Percentiles rank a stretch among this genome's conserved stretches.
Evolutionary conservation across 2,329 filamentous ascomycete genomes (phyloP).

Genomic region (Pseudovirgaria hyperparasitica): DNA sequence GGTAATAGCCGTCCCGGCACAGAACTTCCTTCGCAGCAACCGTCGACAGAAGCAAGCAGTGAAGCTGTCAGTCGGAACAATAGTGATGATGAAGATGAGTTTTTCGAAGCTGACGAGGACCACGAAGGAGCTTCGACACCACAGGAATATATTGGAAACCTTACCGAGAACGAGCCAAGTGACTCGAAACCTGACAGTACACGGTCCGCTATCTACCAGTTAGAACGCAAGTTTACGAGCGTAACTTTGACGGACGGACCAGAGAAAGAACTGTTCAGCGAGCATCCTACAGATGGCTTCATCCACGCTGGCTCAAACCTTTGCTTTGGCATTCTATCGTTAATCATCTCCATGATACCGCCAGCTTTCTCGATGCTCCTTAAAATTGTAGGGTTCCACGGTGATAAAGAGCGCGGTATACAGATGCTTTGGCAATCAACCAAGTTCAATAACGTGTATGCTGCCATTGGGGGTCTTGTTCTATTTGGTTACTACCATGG

Average conservation of each 20-base stretch:
- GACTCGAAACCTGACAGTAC: conserved; percentile 11
- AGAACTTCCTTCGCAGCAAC: conserved; percentile 10
- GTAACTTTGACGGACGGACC: no score
- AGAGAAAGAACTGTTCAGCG: conserved; percentile 51
- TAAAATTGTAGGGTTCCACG: conserved; percentile 79
- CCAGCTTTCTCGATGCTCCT: conserved; percentile 80
- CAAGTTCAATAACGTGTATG: conserved; percentile 76
- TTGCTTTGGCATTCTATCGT: conserved; percentile 74
- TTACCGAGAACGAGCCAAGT: conserved; percentile 20
- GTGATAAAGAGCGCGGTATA: conserved; percentile 72
- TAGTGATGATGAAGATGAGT: conserved; percentile 35
- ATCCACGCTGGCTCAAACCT: conserved; percentile 81
- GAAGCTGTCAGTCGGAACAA: conserved; percentile 7
- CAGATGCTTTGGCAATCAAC: conserved; percentile 84
- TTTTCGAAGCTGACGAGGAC: conserved; percentile 44
- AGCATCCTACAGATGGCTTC: conserved; percentile 69
- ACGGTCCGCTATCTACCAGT: no score
- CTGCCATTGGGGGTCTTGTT: conserved; percentile 73
- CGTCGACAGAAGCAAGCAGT: conserved; percentile 10
- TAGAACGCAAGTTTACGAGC: no score
- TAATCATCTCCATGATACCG: conserved; percentile 86
- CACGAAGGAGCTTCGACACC: conserved; percentile 34
- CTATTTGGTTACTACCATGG: conserved; percentile 82
- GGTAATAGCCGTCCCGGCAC: conserved; percentile 9
- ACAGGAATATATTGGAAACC: conserved; percentile 33